Percentiles rank a stretch among this genome's conserved stretches.
Evolutionary conservation across 2,329 filamentous ascomycete species (phyloP).

Genomic region (Penicillium sp.): DNA sequence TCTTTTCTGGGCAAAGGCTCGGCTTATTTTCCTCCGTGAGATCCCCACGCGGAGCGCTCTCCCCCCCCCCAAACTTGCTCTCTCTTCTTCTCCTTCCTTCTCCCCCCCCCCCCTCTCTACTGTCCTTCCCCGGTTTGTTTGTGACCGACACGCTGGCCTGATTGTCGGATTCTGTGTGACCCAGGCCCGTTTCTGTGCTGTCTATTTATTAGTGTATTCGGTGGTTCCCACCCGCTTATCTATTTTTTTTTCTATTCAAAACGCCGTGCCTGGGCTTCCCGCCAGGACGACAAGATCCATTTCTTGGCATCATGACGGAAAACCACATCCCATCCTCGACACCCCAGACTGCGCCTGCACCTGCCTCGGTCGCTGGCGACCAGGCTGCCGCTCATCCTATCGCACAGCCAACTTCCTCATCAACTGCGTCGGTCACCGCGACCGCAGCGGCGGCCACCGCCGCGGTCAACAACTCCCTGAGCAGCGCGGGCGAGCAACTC

Average conservation of each 20-base stretch:
- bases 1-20: slow-evolving; percentile 39
- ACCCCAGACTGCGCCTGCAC: slow-evolving; percentile 25
- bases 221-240: background rate
- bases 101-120: slow-evolving; percentile 4
- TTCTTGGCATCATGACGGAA: slow-evolving; percentile 44
- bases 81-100: slow-evolving; percentile 7
- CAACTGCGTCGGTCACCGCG: slow-evolving; percentile 34
- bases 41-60: no score
- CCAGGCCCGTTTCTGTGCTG: background rate
- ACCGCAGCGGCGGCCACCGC: slow-evolving; percentile 41
- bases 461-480: slow-evolving; percentile 34
- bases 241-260: slow-evolving; percentile 13
- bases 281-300: slow-evolving; percentile 34
- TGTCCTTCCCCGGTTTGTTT: slow-evolving; percentile 11
- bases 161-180: background rate
- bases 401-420: slow-evolving; percentile 24
- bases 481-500: slow-evolving; percentile 40
- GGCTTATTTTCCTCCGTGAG: slow-evolving; percentile 27
- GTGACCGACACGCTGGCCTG: no score
- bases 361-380: slow-evolving; percentile 27
- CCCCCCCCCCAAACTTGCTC: slow-evolving; percentile 18
- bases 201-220: slow-evolving; percentile 6
- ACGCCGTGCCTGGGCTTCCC: slow-evolving; percentile 25
- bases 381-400: slow-evolving; percentile 20
- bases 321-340: slow-evolving; percentile 32